phyloP scores from a whole-genome alignment of 331 rosid species.

The Quercus tomentella region DNA sequence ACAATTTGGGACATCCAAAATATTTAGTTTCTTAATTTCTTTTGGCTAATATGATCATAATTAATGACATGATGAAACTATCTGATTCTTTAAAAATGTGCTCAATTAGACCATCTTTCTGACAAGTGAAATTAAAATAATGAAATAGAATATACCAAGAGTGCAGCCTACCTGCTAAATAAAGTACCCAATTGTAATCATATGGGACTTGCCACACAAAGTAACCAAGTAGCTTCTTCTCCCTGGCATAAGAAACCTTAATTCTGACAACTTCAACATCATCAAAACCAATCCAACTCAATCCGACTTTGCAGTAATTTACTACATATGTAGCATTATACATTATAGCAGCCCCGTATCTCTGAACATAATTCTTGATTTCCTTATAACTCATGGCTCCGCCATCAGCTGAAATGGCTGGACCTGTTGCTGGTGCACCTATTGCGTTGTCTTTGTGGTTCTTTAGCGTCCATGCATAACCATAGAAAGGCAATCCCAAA shows the following conservation, averaged over 20 bases:
- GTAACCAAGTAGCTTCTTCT: not conserved
- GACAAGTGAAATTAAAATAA: no score
- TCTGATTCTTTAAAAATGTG: no score
- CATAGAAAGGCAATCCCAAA: slow-evolving; percentile 15
- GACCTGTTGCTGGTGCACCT: slow-evolving; percentile 17
- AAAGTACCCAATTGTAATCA: not conserved
- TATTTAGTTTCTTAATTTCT: no score
- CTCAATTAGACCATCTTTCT: no score
- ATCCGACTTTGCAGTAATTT: slow-evolving; percentile 7
- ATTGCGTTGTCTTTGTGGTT: slow-evolving; percentile 1
- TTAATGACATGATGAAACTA: no score
- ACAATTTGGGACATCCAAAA: no score
- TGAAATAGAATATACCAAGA: no score
- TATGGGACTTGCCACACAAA: not conserved
- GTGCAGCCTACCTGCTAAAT: not conserved
- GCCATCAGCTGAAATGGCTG: not conserved
- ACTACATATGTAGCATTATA: no score
- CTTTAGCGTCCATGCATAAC: slow-evolving; percentile 25
- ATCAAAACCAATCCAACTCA: slow-evolving; percentile 17
- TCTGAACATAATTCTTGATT: not conserved
- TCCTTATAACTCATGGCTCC: slow-evolving; percentile 9
- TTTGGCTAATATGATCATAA: no score
- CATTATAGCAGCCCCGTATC: not conserved
- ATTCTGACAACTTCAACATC: not conserved
- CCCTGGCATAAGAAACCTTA: not conserved